phyloP scores from a whole-genome alignment of 495 filamentous ascomycete species.

The Penicillium odoratum region DNA sequence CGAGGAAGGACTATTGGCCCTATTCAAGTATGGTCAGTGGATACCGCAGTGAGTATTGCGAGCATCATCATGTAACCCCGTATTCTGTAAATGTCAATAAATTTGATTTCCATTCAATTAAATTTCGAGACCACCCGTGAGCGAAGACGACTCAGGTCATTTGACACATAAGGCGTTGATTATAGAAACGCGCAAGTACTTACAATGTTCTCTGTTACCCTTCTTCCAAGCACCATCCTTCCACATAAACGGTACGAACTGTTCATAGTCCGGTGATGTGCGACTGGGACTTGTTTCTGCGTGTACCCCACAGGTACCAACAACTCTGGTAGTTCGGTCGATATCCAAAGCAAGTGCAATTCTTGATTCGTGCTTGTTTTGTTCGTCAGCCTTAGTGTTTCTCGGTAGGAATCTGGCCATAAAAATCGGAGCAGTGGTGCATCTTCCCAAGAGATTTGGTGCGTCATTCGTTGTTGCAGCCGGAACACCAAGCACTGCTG shows the following conservation, averaged over 20 bases:
- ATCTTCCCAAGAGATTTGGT: conserved; percentile 62
- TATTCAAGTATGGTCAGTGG: conserved; percentile 20
- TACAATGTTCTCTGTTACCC: conserved; percentile 49
- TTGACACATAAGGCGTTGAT: background rate
- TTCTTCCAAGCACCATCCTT: conserved; percentile 62
- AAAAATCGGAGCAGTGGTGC: conserved; percentile 75
- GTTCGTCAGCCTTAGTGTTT: conserved; percentile 55
- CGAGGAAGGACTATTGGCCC: conserved; percentile 23
- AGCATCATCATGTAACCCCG: background rate
- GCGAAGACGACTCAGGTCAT: background rate
- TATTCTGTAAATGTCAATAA: background rate
- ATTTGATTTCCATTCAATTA: background rate
- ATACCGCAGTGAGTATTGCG: background rate
- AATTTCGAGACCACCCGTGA: background rate
- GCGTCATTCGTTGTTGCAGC: conserved; percentile 58
- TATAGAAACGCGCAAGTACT: conserved; percentile 23
- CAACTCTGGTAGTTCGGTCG: conserved; percentile 62
- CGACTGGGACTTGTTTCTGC: conserved; percentile 26
- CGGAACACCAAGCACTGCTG: conserved; percentile 45
- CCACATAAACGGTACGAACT: conserved; percentile 46
- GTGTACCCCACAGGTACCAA: conserved; percentile 41
- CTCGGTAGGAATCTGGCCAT: conserved; percentile 64
- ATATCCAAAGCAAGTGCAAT: conserved; percentile 83
- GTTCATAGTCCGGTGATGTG: conserved; percentile 34
- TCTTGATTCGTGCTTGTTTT: conserved; percentile 69